A percentile compares a stretch with the other conserved stretches of the same genome.
phyloP scores from a whole-genome alignment of 1,284 basidiomycete genomes.

The Cystobasidium sp. region DNA sequence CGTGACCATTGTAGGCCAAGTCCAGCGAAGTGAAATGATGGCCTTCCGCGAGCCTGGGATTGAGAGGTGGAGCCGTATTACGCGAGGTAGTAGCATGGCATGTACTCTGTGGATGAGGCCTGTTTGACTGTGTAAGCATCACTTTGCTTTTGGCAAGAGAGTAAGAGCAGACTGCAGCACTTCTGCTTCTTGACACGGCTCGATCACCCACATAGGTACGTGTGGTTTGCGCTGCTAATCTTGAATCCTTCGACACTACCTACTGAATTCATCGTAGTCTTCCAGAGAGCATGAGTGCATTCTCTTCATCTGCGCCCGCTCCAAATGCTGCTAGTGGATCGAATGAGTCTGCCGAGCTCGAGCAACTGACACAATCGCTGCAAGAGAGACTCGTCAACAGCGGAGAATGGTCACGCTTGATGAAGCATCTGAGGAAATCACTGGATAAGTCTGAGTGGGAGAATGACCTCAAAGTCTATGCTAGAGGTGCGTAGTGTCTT shows the following conservation, averaged over 20 bases:
- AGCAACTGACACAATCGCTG: conserved; percentile 21
- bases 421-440: conserved; percentile 24
- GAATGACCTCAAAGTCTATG: conserved; percentile 18
- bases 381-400: conserved; percentile 28
- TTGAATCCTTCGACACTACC: not conserved
- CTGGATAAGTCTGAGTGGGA: conserved; percentile 35
- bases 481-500: too few species aligned
- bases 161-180: too few species aligned
- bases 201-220: too few species aligned
- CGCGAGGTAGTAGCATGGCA: too few species aligned
- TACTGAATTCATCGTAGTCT: not conserved
- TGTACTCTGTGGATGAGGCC: too few species aligned
- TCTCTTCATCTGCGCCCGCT: not conserved
- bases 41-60: too few species aligned
- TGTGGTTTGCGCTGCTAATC: not conserved
- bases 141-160: too few species aligned
- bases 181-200: too few species aligned
- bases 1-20: too few species aligned
- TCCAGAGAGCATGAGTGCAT: not conserved
- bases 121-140: too few species aligned
- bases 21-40: too few species aligned
- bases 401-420: conserved; percentile 24
- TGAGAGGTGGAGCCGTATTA: too few species aligned
- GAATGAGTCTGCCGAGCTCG: conserved; percentile 28
- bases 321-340: not conserved